Base-by-base conservation (phyloP, 2,329 filamentous ascomycete species). In the Ophioceras dolichostomum region DNA sequence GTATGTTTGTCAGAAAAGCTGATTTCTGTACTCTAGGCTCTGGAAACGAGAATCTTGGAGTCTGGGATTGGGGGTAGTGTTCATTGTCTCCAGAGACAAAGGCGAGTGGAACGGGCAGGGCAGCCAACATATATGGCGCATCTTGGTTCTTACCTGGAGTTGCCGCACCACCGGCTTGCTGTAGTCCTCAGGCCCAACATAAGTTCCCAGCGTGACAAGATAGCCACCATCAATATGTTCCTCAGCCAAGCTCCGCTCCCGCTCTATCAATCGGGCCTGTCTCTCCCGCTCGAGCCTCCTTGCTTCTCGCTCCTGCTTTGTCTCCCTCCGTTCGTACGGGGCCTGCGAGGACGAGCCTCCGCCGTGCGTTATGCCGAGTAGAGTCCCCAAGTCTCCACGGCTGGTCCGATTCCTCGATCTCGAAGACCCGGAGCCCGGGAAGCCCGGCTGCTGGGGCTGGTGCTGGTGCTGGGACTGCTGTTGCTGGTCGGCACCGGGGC, bases 171-270 rank as follows among this genome's bases (percentile, higher is more conserved):
- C 67, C 14, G 73, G 64, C 58, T 96, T 96, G 65, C 76, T 94
- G 56, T 89, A 98, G 59, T 98, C 91, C 59, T 98, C 91, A 1
- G 77, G 66, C 0, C 89, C 88, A 17, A 85, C 89, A 54, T 98
- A 98, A 35, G 88, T 84, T 26, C 91, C 91, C 53, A 94, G 75
- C 0, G 91, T 98, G 22, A 98, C 91, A 34, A 98, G 64, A 61
- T 80, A 98, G 17, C 91, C 91, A 16, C 91, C 91, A 58, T 98
- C 91, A 3, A 96, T 83, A 56, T 88, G 77, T 55, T 98, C 91
- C 49, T 95, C 88, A 45, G 70, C 78, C 63, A 96, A 77, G 53
- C 91, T 98, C 46, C 83, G 73, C 57, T 94, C 88, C 34, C 91
- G 76, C 56, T 98, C 91, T 56, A 86, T 86, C 31, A 81, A 61